phyloP scores from a whole-genome alignment of 1,284 basidiomycete genomes.

The Naganishia cerealis region DNA sequence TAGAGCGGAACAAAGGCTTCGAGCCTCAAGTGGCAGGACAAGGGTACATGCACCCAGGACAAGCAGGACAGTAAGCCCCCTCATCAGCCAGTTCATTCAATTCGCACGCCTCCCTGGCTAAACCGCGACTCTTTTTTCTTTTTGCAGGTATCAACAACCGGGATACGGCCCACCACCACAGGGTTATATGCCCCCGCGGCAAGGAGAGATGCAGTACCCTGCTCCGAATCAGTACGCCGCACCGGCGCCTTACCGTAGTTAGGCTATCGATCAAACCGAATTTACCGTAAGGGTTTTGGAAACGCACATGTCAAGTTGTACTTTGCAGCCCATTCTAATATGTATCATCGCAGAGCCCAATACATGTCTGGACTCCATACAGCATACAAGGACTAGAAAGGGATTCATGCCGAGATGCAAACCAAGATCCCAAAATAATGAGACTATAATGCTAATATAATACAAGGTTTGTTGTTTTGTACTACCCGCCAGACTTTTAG shows the following conservation, averaged over 20 bases:
- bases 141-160: constrained; percentile 20
- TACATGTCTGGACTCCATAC: too few relatives aligned
- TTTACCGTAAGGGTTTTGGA: background rate
- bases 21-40: constrained; percentile 23
- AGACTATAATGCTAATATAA: constrained; percentile 12
- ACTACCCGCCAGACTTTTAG: background rate
- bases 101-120: too few relatives aligned
- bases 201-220: constrained; percentile 22
- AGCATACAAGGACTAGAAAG: too few relatives aligned
- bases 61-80: constrained; percentile 11
- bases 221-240: background rate
- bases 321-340: too few relatives aligned
- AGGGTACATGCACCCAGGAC: constrained; percentile 28
- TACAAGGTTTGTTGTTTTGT: background rate
- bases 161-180: constrained; percentile 25
- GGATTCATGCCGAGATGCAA: too few relatives aligned
- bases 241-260: background rate
- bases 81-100: background rate
- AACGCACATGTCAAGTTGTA: background rate
- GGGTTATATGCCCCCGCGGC: constrained; percentile 27
- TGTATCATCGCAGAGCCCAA: too few relatives aligned
- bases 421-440: background rate
- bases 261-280: background rate
- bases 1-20: constrained; percentile 23
- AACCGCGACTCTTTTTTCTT: background rate